Conservation (phyloP, 2,329 filamentous ascomycete species). For the Talaromyces amestolkiae region DNA sequence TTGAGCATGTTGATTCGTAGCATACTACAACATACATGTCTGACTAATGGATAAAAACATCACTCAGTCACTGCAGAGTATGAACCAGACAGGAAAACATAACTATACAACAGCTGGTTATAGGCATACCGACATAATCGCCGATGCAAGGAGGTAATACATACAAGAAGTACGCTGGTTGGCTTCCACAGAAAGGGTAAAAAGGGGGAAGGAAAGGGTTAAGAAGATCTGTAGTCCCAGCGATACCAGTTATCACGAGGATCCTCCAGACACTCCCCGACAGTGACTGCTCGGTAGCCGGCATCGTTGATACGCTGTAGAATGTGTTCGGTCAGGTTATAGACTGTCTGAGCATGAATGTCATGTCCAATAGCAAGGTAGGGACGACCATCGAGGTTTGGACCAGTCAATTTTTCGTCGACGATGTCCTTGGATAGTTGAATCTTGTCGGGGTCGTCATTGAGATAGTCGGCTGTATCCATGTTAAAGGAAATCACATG, state of each 20-base stretch:
- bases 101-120: not conserved
- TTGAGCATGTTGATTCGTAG: not conserved
- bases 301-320: conserved; percentile 30
- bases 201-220: not conserved
- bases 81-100: not conserved
- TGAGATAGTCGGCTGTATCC: conserved; percentile 49
- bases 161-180: not conserved
- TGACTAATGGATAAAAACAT: not conserved
- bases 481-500: conserved; percentile 49
- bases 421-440: conserved; percentile 43
- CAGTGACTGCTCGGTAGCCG: conserved; percentile 41
- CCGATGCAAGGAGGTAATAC: not conserved
- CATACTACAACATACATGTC: not conserved
- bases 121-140: not conserved
- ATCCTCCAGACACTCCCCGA: conserved; percentile 45
- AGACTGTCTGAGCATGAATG: conserved; percentile 43
- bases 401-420: conserved; percentile 30
- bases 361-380: conserved; percentile 45
- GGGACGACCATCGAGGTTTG: conserved; percentile 30
- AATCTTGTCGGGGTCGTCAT: conserved; percentile 37
- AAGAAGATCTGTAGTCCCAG: conserved; percentile 30
- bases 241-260: conserved; percentile 43
- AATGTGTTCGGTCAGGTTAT: conserved; percentile 44
- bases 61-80: too few relatives aligned
- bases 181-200: not conserved